These are phyloP conservation scores for Polytrichum formosum DNA, from an alignment of 225 moss, liverwort and hornwort species.

Conservation along the genomic window DNA sequence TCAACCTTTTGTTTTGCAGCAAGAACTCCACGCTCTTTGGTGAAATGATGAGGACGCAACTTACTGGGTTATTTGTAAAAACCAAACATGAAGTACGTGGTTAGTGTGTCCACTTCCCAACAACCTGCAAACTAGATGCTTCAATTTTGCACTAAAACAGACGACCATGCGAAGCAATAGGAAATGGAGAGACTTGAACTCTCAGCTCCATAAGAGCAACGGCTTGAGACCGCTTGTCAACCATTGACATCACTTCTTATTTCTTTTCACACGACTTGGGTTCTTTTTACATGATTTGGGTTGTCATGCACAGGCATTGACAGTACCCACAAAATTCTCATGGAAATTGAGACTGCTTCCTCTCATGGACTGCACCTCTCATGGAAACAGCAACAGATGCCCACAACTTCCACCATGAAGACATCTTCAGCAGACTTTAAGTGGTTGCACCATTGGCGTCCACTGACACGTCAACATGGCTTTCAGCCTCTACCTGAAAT, in stretches of 20 bases:
- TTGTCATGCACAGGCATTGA: slow-evolving; percentile 50
- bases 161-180: slow-evolving; percentile 51
- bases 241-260: slow-evolving; percentile 99
- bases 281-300: slow-evolving; percentile 65
- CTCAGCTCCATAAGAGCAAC: slow-evolving; percentile 99
- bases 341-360: background rate
- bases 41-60: slow-evolving; percentile 99
- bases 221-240: slow-evolving; percentile 97
- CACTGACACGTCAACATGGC: slow-evolving; percentile 2
- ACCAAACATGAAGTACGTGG: slow-evolving; percentile 6
- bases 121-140: slow-evolving; percentile 5
- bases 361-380: background rate
- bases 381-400: background rate
- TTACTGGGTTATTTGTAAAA: slow-evolving; percentile 68
- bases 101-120: slow-evolving; percentile 22
- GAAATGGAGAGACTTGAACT: slow-evolving; percentile 99
- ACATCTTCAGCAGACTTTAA: background rate
- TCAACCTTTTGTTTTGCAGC: slow-evolving; percentile 97
- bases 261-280: slow-evolving; percentile 62
- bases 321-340: slow-evolving; percentile 50
- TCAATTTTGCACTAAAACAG: background rate
- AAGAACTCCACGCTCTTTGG: slow-evolving; percentile 90
- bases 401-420: background rate
- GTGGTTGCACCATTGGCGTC: background rate
- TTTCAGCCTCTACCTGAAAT: slow-evolving; percentile 77